These are phyloP conservation scores for Ophiostoma angusticollis DNA, from an alignment of 2,329 filamentous ascomycete genomes.

Conservation along the genomic window DNA sequence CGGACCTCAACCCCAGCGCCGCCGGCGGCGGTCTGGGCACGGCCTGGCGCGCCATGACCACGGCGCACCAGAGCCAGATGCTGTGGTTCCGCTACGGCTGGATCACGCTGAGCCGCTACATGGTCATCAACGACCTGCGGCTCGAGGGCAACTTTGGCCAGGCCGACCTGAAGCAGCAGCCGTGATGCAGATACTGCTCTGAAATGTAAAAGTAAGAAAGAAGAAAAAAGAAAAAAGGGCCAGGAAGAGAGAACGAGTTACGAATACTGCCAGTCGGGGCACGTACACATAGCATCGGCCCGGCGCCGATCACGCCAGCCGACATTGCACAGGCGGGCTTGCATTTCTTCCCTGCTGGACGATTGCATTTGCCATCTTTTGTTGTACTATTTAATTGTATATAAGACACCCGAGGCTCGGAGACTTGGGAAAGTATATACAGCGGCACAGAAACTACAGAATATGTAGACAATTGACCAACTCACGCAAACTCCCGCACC, in stretches of 20 bases:
- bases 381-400: too few species aligned
- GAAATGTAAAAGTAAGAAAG: background rate
- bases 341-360: too few species aligned
- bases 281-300: too few species aligned
- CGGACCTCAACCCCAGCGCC: slow-evolving; percentile 39
- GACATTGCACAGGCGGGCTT: too few species aligned
- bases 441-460: background rate
- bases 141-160: slow-evolving; percentile 29
- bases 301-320: too few species aligned
- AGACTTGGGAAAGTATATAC: background rate
- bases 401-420: background rate
- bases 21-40: slow-evolving; percentile 31
- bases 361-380: too few species aligned
- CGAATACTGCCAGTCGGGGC: too few species aligned
- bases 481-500: slow-evolving; percentile 11
- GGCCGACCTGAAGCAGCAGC: slow-evolving; percentile 4
- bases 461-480: background rate
- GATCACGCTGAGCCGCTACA: slow-evolving; percentile 84
- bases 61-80: slow-evolving; percentile 91
- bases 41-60: slow-evolving; percentile 78
- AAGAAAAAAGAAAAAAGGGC: background rate
- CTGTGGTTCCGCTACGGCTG: slow-evolving; percentile 95
- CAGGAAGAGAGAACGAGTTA: background rate
- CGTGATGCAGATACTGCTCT: background rate
- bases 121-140: slow-evolving; percentile 83